Conservation (phyloP, 2,329 filamentous ascomycete genomes). For the Podosphaera xanthii region DNA sequence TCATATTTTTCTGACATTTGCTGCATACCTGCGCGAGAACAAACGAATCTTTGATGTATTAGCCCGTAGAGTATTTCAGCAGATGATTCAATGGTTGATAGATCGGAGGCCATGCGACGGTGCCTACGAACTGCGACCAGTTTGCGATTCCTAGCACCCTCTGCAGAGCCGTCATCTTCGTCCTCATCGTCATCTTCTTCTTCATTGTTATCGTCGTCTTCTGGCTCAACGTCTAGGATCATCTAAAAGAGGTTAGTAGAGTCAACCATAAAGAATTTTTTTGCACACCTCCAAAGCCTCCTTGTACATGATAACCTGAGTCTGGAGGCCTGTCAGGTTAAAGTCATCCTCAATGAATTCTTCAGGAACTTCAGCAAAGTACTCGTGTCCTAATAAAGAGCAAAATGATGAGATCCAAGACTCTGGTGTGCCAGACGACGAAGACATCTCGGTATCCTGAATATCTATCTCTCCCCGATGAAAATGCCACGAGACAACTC, state of each 20-base stretch:
- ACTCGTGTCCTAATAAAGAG: slow-evolving; percentile 85
- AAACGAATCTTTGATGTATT: slow-evolving; percentile 97
- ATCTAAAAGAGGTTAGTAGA: slow-evolving; percentile 30
- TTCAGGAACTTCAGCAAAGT: slow-evolving; percentile 95
- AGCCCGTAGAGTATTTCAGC: slow-evolving; percentile 96
- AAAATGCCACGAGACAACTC: not conserved
- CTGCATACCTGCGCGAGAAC: slow-evolving; percentile 83
- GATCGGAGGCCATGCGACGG: slow-evolving; percentile 69
- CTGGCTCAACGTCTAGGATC: slow-evolving; percentile 94
- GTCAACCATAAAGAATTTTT: not conserved
- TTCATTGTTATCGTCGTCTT: slow-evolving; percentile 71
- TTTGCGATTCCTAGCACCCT: slow-evolving; percentile 24
- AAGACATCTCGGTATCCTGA: slow-evolving; percentile 11
- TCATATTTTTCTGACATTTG: slow-evolving; percentile 99
- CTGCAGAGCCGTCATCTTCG: slow-evolving; percentile 41
- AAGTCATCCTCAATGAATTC: slow-evolving; percentile 99
- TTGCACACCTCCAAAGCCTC: slow-evolving; percentile 61
- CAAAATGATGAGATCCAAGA: slow-evolving; percentile 98
- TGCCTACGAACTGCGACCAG: slow-evolving; percentile 45
- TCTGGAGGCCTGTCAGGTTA: slow-evolving; percentile 86
- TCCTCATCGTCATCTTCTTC: slow-evolving; percentile 44
- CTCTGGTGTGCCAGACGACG: slow-evolving; percentile 27
- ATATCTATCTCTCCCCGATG: not conserved
- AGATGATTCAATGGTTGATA: slow-evolving; percentile 88
- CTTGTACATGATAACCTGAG: slow-evolving; percentile 96